These are phyloP conservation scores for Spergularia azorica DNA, from an alignment of 179 eudicot genomes.

Conservation along the genomic window DNA sequence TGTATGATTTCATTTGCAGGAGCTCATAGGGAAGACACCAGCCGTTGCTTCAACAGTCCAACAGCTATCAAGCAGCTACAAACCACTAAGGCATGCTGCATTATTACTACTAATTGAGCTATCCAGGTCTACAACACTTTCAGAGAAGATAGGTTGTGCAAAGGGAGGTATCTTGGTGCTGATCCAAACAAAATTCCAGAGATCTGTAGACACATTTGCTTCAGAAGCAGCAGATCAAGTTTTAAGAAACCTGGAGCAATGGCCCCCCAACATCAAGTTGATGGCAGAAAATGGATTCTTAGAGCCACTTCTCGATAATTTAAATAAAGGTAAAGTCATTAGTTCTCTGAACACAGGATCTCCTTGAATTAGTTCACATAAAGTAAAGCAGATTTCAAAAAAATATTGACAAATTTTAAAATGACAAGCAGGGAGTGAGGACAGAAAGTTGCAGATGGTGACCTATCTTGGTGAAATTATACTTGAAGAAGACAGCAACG, in stretches of 20 bases:
- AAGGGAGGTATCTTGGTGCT: conserved; percentile 71
- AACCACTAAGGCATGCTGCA: conserved; percentile 63
- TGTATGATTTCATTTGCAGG: conserved; percentile 37
- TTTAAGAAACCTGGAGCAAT: conserved; percentile 60
- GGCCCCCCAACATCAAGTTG: conserved; percentile 58
- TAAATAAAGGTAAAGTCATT: conserved; percentile 55
- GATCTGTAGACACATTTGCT: conserved; percentile 58
- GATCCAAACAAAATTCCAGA: conserved; percentile 61
- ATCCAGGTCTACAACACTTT: conserved; percentile 44
- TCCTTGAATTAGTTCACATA: neutral
- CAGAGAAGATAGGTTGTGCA: conserved; percentile 56
- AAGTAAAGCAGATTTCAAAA: neutral
- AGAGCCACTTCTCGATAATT: conserved; percentile 68
- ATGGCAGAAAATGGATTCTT: conserved; percentile 89
- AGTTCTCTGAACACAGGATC: neutral
- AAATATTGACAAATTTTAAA: neutral
- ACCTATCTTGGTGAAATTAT: conserved; percentile 70
- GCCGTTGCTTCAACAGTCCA: conserved; percentile 50
- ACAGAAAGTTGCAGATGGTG: conserved; percentile 66
- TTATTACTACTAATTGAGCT: conserved; percentile 65
- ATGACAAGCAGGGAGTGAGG: conserved; percentile 56
- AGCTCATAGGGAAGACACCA: conserved; percentile 50
- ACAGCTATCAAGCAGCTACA: conserved; percentile 69
- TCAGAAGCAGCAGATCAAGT: conserved; percentile 69
- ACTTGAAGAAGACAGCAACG: conserved; percentile 60